Evolutionary conservation across 1,284 basidiomycete genomes (phyloP), one percentile per base, ranked within the genome.

Genomic region (Pascua guehoae): DNA sequence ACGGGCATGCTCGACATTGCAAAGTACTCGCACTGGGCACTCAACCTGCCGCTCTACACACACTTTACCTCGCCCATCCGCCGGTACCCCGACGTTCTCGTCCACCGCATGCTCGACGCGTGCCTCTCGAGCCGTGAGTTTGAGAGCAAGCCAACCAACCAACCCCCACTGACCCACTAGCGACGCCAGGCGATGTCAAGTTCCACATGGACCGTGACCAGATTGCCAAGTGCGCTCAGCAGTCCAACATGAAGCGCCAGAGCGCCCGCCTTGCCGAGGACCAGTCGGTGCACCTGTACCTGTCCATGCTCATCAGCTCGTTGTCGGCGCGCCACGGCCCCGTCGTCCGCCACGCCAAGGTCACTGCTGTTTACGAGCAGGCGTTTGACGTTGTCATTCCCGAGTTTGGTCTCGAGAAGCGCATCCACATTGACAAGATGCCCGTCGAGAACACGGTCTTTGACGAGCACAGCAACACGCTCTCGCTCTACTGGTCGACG

Each of bases 1-100:
- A 86, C 94, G 32, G 96, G 96, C 64, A 96, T 98, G 91, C 83
- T 98, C 66, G 96, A 99, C 78, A 98, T 98, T 71, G 91, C 93
- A 46, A 98, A 98, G 80, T 99, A 98, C 74, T 80, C 84, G 40
- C 96, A 99, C 79, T 98, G 91, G 74, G 87, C 93, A 1, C 81
- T 98, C 66, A 95, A 88, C 67, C 81, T 86, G 8, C 93, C 96
- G 9, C 81, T 98, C 51, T 98, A 98, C 81, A 96, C 94, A 24
- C 95, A 98, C 77, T 98, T 97, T 78, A 96, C 94, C 15, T 92
- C 90, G 4, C 91, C 91, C 5, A 91, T 94, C 66, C 86, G 91
- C 58, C 88, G 91, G 50, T 76, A 76, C 56, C 93, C 95, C 58
- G 96, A 99, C 74, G 81, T 99, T 47, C 81, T 98, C 53, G 94